Conservation (phyloP, 768 basidiomycete species). For the Austroboletus eburneus region DNA sequence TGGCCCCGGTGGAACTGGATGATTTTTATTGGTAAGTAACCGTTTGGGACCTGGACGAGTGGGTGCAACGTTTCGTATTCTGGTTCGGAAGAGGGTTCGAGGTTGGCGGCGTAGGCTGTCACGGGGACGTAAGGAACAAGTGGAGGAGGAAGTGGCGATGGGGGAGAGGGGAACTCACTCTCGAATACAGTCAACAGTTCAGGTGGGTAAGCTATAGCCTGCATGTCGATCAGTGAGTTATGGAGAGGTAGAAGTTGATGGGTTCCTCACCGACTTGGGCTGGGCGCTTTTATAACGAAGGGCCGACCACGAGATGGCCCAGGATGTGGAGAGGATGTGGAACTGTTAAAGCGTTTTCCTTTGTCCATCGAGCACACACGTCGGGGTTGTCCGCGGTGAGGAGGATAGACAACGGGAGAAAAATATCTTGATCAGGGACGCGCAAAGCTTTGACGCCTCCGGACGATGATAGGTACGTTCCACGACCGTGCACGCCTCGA, state of each 20-base stretch:
- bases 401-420: not conserved
- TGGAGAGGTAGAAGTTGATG: not conserved
- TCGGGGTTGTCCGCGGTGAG: not conserved
- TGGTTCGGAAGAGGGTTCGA: not conserved
- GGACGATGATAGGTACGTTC: too few species aligned
- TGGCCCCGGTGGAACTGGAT: constrained; percentile 13
- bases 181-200: constrained; percentile 8
- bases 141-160: too few species aligned
- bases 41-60: constrained; percentile 6
- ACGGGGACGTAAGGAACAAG: not conserved
- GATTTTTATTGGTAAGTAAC: constrained; percentile 14
- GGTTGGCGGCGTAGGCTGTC: constrained; percentile 8
- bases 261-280: constrained; percentile 1
- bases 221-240: constrained; percentile 4
- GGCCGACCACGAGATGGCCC: not conserved
- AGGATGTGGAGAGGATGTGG: constrained; percentile 1
- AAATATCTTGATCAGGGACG: not conserved
- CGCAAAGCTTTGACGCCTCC: not conserved
- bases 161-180: not conserved
- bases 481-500: too few species aligned
- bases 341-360: not conserved
- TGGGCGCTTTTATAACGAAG: constrained; percentile 7
- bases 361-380: not conserved
- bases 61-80: constrained; percentile 3
- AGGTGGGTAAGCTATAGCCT: not conserved